phyloP scores from a whole-genome alignment of 768 basidiomycete species.

The button mushroom (Agaricus bisporus) region DNA sequence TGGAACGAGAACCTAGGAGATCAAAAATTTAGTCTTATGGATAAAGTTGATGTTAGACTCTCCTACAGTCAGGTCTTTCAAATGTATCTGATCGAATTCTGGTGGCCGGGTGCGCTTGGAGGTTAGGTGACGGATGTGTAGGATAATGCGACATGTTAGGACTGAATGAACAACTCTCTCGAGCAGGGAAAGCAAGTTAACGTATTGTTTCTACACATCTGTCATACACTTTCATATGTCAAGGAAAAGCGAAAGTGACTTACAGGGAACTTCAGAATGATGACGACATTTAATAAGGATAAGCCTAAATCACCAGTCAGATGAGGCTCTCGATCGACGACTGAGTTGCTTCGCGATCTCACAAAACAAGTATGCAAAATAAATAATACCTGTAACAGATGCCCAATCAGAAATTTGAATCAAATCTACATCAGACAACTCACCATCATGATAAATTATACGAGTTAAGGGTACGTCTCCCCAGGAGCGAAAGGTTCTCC shows the following conservation, averaged over 20 bases:
- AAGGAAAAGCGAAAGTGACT: background rate
- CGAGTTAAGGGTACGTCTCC: constrained; percentile 4
- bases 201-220: background rate
- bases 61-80: constrained; percentile 2
- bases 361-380: constrained; percentile 12
- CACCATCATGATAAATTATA: constrained; percentile 9
- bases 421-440: background rate
- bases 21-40: background rate
- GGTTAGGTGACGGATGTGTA: background rate
- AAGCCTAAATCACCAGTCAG: constrained; percentile 4
- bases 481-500: constrained; percentile 1
- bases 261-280: constrained; percentile 7
- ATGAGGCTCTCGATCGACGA: background rate
- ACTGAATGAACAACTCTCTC: constrained; percentile 6
- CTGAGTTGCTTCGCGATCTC: background rate
- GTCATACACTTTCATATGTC: background rate
- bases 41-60: background rate
- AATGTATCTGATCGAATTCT: background rate
- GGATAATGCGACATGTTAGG: constrained; percentile 4
- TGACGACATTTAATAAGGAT: constrained; percentile 4
- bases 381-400: constrained; percentile 9
- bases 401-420: background rate
- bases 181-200: constrained; percentile 5
- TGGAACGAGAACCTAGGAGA: background rate
- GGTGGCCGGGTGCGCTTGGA: background rate